These are phyloP conservation scores for Ensete glaucum DNA, from an alignment of 176 grass and related monocot species.

Conservation along the genomic window DNA sequence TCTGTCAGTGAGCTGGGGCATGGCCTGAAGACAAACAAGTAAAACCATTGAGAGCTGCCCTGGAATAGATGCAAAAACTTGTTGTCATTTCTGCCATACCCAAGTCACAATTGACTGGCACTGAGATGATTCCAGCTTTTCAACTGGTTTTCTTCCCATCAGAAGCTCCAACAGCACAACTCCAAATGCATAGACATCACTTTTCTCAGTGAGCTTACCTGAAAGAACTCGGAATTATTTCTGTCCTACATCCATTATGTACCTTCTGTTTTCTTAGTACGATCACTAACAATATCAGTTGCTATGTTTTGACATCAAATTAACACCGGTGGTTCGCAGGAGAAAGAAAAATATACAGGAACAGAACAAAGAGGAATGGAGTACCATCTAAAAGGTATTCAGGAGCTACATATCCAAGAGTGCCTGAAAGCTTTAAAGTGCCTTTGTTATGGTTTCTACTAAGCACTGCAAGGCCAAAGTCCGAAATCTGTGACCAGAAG, in stretches of 20 bases:
- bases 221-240: not conserved
- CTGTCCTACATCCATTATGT: not conserved
- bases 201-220: constrained; percentile 96
- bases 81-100: constrained; percentile 23
- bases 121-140: constrained; percentile 68
- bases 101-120: constrained; percentile 91
- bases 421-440: constrained; percentile 78
- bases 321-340: not conserved
- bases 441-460: constrained; percentile 58
- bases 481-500: constrained; percentile 59
- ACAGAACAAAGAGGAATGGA: constrained; percentile 12
- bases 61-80: not conserved
- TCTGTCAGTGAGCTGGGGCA: constrained; percentile 93
- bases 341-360: not conserved
- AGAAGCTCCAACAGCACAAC: constrained; percentile 89
- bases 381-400: constrained; percentile 90
- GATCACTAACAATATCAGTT: not conserved
- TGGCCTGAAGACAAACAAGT: constrained; percentile 48
- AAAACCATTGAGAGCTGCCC: not conserved
- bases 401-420: constrained; percentile 89
- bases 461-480: constrained; percentile 85
- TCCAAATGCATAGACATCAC: constrained; percentile 94
- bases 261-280: not conserved
- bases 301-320: not conserved
- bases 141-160: constrained; percentile 88